Conservation (phyloP, 2,329 filamentous ascomycete genomes). For the Graphilbum fragrans region DNA sequence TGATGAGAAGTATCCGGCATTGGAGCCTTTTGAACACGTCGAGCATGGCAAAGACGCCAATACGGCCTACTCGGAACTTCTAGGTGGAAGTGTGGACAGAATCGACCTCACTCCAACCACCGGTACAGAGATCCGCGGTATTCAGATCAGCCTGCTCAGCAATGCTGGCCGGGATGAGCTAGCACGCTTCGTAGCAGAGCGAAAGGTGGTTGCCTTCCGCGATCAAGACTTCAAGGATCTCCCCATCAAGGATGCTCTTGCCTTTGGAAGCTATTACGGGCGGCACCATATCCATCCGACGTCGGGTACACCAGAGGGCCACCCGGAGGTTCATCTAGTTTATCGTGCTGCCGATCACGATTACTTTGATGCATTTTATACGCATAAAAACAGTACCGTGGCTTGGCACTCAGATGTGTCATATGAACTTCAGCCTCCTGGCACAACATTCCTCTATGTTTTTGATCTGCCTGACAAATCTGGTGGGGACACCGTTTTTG, state of each 20-base stretch:
- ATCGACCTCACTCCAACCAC: constrained; percentile 55
- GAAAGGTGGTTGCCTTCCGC: constrained; percentile 63
- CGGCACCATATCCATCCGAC: constrained; percentile 63
- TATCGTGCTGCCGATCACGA: constrained; percentile 58
- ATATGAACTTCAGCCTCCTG: constrained; percentile 79
- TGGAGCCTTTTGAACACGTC: constrained; percentile 52
- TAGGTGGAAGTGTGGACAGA: constrained; percentile 32
- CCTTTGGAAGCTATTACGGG: constrained; percentile 47
- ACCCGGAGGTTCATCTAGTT: constrained; percentile 59
- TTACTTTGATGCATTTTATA: constrained; percentile 46
- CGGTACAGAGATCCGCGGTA: constrained; percentile 53
- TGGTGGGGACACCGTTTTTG: constrained; percentile 79
- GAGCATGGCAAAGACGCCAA: constrained; percentile 62
- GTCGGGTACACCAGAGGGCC: constrained; percentile 55
- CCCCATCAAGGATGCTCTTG: constrained; percentile 50
- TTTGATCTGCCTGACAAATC: constrained; percentile 70
- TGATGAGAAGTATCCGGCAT: constrained; percentile 45
- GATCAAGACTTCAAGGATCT: constrained; percentile 55
- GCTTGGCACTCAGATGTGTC: constrained; percentile 86
- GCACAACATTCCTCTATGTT: constrained; percentile 80
- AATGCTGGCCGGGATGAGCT: constrained; percentile 57
- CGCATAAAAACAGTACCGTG: constrained; percentile 61
- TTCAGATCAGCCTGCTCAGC: constrained; percentile 53
- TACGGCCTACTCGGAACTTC: constrained; percentile 47
- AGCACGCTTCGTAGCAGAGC: constrained; percentile 56